A percentile compares a stretch with the other conserved stretches of the same genome.
These are phyloP conservation scores for Claviceps spartinae DNA, from an alignment of 2,329 filamentous ascomycete species.

Conservation along the genomic window DNA sequence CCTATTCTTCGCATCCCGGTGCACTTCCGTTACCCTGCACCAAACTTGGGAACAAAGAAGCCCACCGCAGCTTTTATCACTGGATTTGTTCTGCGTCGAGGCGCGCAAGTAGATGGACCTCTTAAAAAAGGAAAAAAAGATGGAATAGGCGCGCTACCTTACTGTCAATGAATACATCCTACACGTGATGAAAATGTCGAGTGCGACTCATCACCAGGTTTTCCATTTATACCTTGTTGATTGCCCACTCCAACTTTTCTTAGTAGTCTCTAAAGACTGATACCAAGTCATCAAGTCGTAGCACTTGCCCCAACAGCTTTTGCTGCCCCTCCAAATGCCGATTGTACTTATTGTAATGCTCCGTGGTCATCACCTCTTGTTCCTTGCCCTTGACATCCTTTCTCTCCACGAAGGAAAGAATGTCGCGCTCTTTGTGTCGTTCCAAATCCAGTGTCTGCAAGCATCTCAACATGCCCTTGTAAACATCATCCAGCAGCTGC, in stretches of 20 bases:
- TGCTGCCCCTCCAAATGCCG: constrained; percentile 51
- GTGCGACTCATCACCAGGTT: background rate
- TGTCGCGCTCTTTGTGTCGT: constrained; percentile 53
- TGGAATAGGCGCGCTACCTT: background rate
- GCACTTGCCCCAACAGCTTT: constrained; percentile 65
- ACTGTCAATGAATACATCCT: background rate
- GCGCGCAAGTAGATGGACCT: background rate
- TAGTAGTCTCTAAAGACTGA: constrained; percentile 64
- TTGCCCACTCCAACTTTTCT: background rate
- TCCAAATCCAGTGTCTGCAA: constrained; percentile 71
- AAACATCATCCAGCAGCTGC: constrained; percentile 65
- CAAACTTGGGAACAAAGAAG: too few relatives aligned
- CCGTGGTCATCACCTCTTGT: constrained; percentile 61
- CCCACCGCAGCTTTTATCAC: background rate
- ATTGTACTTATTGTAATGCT: constrained; percentile 53
- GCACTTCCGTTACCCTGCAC: background rate
- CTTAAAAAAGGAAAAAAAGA: background rate
- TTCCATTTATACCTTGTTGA: background rate
- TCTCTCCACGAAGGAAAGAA: constrained; percentile 71
- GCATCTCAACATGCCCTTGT: constrained; percentile 79
- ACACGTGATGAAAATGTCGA: background rate
- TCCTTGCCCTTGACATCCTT: constrained; percentile 77
- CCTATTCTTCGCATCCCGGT: background rate
- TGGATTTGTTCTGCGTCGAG: background rate
- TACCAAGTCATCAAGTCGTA: constrained; percentile 72